A percentile compares a stretch with the other conserved stretches of the same genome.
Conservation (phyloP, 345 rosid genomes). For the Heritiera littoralis region DNA sequence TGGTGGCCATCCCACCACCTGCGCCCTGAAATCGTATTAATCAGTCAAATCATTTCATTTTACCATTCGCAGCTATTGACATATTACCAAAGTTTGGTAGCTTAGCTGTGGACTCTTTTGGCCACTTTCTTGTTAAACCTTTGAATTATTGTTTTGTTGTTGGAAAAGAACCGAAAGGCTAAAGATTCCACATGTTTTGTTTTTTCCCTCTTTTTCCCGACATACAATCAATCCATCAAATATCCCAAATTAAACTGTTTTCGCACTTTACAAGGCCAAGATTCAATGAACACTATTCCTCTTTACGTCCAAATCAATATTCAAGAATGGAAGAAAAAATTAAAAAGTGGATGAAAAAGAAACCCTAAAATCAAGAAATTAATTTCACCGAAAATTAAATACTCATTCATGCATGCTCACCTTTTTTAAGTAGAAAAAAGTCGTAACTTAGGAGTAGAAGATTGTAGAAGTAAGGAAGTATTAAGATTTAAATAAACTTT, state of each 20-base stretch:
- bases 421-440: too few species aligned
- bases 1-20: conserved; percentile 93
- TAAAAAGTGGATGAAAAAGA: not conserved
- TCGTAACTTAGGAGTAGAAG: too few species aligned
- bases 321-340: not conserved
- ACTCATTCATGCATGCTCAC: not conserved
- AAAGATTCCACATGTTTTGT: conserved; percentile 15
- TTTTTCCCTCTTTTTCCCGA: conserved; percentile 19
- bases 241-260: not conserved
- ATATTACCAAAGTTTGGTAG: not conserved
- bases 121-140: conserved; percentile 8
- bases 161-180: conserved; percentile 5
- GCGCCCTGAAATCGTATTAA: conserved; percentile 49
- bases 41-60: not conserved
- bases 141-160: conserved; percentile 18
- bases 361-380: not conserved
- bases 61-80: not conserved
- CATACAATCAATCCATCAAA: conserved; percentile 13
- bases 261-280: not conserved
- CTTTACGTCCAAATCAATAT: not conserved
- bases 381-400: not conserved
- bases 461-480: too few species aligned
- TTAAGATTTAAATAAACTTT: too few species aligned
- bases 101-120: not conserved
- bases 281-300: conserved; percentile 10